phyloP scores from a whole-genome alignment of 2,329 filamentous ascomycete species.

The Gremmenia infestans region DNA sequence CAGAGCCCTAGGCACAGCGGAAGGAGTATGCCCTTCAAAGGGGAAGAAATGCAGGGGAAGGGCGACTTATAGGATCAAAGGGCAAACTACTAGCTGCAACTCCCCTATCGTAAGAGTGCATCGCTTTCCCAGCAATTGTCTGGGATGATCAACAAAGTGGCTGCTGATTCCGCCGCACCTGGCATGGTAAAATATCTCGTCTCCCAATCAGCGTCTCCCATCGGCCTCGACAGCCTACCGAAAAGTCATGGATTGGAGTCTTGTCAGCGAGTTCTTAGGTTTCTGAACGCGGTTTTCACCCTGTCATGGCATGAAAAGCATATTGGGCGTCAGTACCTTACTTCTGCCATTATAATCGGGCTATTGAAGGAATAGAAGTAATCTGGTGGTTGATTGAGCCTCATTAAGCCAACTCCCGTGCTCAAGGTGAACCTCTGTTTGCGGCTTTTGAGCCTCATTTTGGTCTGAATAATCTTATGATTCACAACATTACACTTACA shows the following conservation, averaged over 20 bases:
- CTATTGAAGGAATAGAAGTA: not conserved
- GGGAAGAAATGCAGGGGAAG: not conserved
- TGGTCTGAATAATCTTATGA: not conserved
- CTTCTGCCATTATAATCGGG: not conserved
- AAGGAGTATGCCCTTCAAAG: not conserved
- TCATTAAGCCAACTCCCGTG: not conserved
- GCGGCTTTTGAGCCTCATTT: not conserved
- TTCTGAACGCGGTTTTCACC: not conserved
- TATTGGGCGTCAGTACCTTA: not conserved
- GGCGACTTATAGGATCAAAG: not conserved
- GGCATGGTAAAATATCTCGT: not conserved
- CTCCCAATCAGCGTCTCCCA: not conserved
- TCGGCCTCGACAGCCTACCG: not conserved
- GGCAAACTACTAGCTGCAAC: not conserved
- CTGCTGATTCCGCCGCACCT: not conserved
- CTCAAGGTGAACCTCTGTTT: not conserved
- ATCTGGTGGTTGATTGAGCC: not conserved
- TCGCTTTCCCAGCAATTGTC: not conserved
- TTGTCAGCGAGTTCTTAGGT: not conserved
- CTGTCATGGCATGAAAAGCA: not conserved
- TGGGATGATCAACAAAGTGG: not conserved
- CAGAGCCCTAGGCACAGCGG: not conserved
- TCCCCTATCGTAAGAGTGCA: not conserved
- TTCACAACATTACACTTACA: not conserved
- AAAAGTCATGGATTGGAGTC: not conserved